phyloP scores from a whole-genome alignment of 192 early-diverging fungal species.

The Podila clonocystis region DNA sequence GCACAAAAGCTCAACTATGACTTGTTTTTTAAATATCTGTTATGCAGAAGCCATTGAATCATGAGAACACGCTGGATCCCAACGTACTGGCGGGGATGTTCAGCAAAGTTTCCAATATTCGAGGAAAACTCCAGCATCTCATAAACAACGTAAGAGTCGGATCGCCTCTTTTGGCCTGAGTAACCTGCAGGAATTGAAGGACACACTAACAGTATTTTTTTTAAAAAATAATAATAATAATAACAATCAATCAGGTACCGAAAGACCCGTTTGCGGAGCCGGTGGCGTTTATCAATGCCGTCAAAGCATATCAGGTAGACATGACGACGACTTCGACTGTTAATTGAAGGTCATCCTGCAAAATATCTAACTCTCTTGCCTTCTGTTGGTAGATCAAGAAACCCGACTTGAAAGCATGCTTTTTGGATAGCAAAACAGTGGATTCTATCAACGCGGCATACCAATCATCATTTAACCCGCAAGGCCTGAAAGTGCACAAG shows the following conservation, averaged over 20 bases:
- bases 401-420: constrained; percentile 36
- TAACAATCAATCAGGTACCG: constrained; percentile 45
- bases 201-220: neutral
- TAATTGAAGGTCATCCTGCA: neutral
- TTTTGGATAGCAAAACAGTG: constrained; percentile 35
- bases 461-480: constrained; percentile 48
- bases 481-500: constrained; percentile 58
- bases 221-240: neutral
- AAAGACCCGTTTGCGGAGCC: constrained; percentile 64
- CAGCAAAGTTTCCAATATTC: constrained; percentile 53
- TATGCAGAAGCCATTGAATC: constrained; percentile 12
- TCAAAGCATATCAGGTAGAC: constrained; percentile 55
- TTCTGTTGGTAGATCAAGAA: constrained; percentile 13
- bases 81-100: constrained; percentile 59
- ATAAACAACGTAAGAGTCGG: constrained; percentile 53
- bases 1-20: neutral
- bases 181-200: neutral
- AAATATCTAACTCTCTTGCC: neutral
- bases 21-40: neutral
- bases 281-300: constrained; percentile 43
- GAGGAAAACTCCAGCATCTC: constrained; percentile 57
- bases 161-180: neutral
- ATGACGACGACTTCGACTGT: neutral
- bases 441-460: constrained; percentile 42
- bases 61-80: constrained; percentile 59